phyloP scores from a whole-genome alignment of 2,329 filamentous ascomycete genomes.

The Colletotrichum chlorophyti region DNA sequence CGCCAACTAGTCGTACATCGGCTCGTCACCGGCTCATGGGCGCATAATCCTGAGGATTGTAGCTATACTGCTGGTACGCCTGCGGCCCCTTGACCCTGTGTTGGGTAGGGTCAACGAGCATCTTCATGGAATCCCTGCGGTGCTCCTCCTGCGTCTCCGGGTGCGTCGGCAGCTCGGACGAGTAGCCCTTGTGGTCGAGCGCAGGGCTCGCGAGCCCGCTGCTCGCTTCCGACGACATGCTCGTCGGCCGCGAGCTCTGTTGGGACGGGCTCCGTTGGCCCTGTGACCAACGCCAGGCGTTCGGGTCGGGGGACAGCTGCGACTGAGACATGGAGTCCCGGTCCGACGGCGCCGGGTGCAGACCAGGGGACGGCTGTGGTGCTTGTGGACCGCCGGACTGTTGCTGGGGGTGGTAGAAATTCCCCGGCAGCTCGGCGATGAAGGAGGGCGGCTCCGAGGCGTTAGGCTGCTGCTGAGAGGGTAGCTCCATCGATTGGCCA shows the following conservation, averaged over 20 bases:
- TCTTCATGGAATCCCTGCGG: constrained; percentile 13
- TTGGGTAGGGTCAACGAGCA: constrained; percentile 2
- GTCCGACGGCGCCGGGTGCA: constrained; percentile 24
- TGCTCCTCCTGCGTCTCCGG: constrained; percentile 55
- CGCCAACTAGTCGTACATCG: not conserved
- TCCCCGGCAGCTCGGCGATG: constrained; percentile 54
- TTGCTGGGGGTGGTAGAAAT: constrained; percentile 50
- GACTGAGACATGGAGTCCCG: constrained; percentile 33
- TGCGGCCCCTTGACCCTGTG: constrained; percentile 19
- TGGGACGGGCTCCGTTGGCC: constrained; percentile 39
- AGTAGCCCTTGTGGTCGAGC: constrained; percentile 48
- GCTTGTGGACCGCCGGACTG: constrained; percentile 38
- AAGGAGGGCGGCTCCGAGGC: constrained; percentile 29
- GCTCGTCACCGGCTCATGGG: constrained; percentile 14
- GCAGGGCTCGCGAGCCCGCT: constrained; percentile 45
- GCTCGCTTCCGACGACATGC: constrained; percentile 38
- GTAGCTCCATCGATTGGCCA: constrained; percentile 25
- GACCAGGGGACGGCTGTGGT: constrained; percentile 31
- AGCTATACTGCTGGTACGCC: constrained; percentile 38
- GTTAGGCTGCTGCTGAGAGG: constrained; percentile 30
- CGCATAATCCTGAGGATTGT: constrained; percentile 49
- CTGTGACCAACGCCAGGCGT: constrained; percentile 50
- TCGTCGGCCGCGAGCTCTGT: constrained; percentile 42
- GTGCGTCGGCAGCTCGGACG: constrained; percentile 54
- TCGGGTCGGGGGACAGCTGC: constrained; percentile 36